Evolutionary conservation across 768 basidiomycete genomes (phyloP).

Genomic region (Agrocybe chaxingu): DNA sequence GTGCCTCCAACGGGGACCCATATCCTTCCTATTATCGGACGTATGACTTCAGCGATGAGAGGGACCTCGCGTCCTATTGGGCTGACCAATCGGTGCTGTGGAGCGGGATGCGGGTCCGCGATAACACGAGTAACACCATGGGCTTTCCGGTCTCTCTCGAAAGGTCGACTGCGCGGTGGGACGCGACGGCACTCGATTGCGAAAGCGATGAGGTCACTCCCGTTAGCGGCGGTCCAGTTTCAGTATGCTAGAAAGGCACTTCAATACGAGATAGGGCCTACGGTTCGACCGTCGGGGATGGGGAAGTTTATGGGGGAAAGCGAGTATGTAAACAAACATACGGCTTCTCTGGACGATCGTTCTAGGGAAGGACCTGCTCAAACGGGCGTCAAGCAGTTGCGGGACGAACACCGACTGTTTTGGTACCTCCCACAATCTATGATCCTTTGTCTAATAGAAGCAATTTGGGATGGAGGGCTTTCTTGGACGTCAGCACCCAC

Average conservation of each 20-base stretch:
- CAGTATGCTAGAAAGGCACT: neutral
- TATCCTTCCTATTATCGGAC: slow-evolving; percentile 9
- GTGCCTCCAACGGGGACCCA: slow-evolving; percentile 8
- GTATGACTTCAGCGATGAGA: slow-evolving; percentile 24
- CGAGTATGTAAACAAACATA: neutral
- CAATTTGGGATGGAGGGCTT: neutral
- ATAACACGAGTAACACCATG: slow-evolving; percentile 1
- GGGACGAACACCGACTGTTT: slow-evolving; percentile 1
- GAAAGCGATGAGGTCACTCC: slow-evolving; percentile 10
- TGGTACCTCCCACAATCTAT: slow-evolving; percentile 10
- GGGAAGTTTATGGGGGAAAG: neutral
- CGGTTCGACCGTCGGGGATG: neutral
- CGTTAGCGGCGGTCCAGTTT: slow-evolving; percentile 8
- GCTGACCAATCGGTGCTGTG: slow-evolving; percentile 29
- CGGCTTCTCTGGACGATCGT: neutral
- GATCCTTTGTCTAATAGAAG: slow-evolving; percentile 4
- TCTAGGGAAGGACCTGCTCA: slow-evolving; percentile 7
- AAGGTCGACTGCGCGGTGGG: slow-evolving; percentile 38
- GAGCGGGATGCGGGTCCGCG: slow-evolving; percentile 2
- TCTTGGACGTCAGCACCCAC: neutral
- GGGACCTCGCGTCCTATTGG: slow-evolving; percentile 35
- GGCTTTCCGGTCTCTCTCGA: slow-evolving; percentile 39
- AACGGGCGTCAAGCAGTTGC: neutral
- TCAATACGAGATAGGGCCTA: neutral
- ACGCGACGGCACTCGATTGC: slow-evolving; percentile 15